Evolutionary conservation across 257 asterid species (phyloP), one percentile per base, ranked within the genome.

Genomic region (Ilex asprella): DNA sequence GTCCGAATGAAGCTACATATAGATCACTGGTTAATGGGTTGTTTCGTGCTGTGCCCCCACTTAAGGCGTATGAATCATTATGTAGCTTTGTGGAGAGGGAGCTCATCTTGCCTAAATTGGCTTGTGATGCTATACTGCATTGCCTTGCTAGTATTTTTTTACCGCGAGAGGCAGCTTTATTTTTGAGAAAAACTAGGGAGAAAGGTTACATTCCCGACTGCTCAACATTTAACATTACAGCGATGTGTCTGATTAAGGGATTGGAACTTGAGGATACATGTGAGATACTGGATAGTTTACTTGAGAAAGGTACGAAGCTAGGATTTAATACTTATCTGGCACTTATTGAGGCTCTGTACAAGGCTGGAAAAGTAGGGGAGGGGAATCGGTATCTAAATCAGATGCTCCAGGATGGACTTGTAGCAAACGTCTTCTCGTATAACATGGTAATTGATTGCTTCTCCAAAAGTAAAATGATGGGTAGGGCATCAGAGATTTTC

Each of bases 371-470:
- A 70, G 87, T 74, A 70, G 83, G 56, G 31, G 75, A 76, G 78
- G 97, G 91, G 13, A 74, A 81, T 70, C 64, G 39, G 16, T 88
- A 86, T 68, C 59, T 86, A 51, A 57, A 75, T 61, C 76, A 84
- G 79, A 64, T 86, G 70, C 47, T 78, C 27, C 44, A 69, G 46
- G 77, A 74, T 69, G 84, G 85, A 29, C 78, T 80, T 47, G 74
- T 88, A 16, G 64, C 73, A 9, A 80, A 69, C 61, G 83, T 76
- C 6, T 79, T 75, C 75, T 62, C 85, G 2, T 92, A 81, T 73
- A 92, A 92, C 69, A 79, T 76, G 89, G 73, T 86, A 65, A 80
- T 88, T 61, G 91, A 86, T 79, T 84, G 97, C 76, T 86, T 86
- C 65, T 92, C 95, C 85, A 83, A 82, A 71, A 80, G 80, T 63